Base-by-base conservation (phyloP, 768 basidiomycete species). In the Paxillus involutus region DNA sequence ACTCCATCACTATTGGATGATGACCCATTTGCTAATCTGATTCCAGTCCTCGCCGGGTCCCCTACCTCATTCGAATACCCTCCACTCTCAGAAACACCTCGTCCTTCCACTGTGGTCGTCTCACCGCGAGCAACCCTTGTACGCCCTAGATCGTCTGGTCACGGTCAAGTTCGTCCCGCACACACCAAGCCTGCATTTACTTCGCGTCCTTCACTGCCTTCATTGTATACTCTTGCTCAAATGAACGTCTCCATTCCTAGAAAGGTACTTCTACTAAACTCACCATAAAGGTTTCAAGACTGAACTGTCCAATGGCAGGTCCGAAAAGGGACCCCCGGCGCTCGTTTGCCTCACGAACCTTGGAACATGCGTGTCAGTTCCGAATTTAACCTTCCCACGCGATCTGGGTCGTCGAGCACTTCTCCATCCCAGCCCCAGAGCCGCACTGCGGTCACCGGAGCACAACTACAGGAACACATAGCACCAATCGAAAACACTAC, bases 1-100 rank as follows among this genome's bases (percentile, higher is more conserved):
- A 30, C 55, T 17, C 45, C 56, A 16, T 59, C 60, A 11, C 49
- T 88, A 17, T 72, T 87, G 24, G 88, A 89, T 60, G 83, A 85
- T 48, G 88, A 90, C 61, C 88, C 88, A 2, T 90, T 90, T 60
- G 88, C 88, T 19, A 82, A 84, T 56, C 73, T 86, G 44, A 14
- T 55, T 37, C 33, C 52, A 24, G 32, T 49, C 21, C 48, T 26
- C 26, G 42, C 35, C 1, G 49, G 46, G 21, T 30, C 44, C 11
- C 21, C 48, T 36, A 42, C 24, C 52, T 16, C 51, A 50, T 35
- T 48, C 40, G 45, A 51, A 19, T 47, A 24, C 14, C 52, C 51
- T 21, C 39, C 40, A 40, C 45, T 59, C 14, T 59, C 64, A 16
- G 49, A 55, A 14, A 49, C 39, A 6, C 50, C 45, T 10, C 47